A percentile compares a stretch with the other conserved stretches of the same genome.
Conservation (phyloP, 208 protist species). For the Angomonas deanei region DNA sequence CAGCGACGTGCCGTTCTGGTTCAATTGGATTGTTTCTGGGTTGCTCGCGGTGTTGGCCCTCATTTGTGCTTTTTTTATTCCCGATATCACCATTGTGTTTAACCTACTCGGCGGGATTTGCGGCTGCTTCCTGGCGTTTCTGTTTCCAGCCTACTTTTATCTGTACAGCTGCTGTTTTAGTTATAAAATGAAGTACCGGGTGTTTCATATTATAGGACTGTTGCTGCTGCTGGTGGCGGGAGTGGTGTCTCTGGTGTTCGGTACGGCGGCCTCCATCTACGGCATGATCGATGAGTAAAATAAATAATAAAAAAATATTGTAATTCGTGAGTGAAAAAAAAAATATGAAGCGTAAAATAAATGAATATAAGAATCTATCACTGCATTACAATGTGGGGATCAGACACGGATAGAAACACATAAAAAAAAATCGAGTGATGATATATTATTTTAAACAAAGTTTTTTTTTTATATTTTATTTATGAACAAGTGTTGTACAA, state of each 20-base stretch:
- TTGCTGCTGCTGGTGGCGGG: constrained; percentile 46
- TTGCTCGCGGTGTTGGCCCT: constrained; percentile 45
- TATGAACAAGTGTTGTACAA: neutral
- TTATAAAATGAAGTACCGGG: constrained; percentile 32
- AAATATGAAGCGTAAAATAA: neutral
- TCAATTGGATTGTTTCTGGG: constrained; percentile 41
- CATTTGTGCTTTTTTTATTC: constrained; percentile 71
- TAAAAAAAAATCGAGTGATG: neutral
- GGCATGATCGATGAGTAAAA: constrained; percentile 8
- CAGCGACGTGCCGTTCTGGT: constrained; percentile 35
- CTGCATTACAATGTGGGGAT: no score
- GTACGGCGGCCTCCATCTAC: constrained; percentile 58
- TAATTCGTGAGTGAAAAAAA: neutral
- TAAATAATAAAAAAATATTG: constrained; percentile 1
- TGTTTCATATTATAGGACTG: constrained; percentile 41
- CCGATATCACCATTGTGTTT: constrained; percentile 75
- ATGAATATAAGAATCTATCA: no score
- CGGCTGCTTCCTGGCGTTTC: constrained; percentile 71
- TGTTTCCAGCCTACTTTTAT: constrained; percentile 74
- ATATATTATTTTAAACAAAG: no score
- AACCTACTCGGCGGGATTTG: constrained; percentile 62
- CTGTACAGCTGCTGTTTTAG: constrained; percentile 69
- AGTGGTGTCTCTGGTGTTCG: constrained; percentile 63
- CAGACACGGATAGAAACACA: neutral
- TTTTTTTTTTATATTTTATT: no score